These are phyloP conservation scores for Harringtonia aguacate DNA, from an alignment of 2,329 filamentous ascomycete genomes.

Conservation along the genomic window DNA sequence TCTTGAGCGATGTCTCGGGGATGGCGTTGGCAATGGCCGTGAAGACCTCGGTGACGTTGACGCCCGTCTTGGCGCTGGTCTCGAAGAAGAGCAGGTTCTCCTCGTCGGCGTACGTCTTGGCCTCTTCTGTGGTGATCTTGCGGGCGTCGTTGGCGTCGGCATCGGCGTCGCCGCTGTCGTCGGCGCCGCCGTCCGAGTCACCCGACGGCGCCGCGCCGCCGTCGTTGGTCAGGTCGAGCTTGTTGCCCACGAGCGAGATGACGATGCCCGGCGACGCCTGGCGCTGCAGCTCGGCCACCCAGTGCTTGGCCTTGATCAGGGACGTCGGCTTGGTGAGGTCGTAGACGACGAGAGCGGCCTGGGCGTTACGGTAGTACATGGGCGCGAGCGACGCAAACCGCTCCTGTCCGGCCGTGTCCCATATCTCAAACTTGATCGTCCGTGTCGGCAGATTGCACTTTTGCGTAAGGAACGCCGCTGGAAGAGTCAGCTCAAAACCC, in stretches of 20 bases:
- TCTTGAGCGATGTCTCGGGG: conserved; percentile 92
- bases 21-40: conserved; percentile 98
- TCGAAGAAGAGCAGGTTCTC: conserved; percentile 94
- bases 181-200: conserved; percentile 30
- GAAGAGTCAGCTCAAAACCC: conserved; percentile 4
- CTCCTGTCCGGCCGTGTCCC: conserved; percentile 97
- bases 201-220: conserved; percentile 36
- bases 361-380: conserved; percentile 99
- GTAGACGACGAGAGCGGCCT: conserved; percentile 95
- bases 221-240: conserved; percentile 75
- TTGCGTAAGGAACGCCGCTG: conserved; percentile 94
- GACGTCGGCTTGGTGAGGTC: conserved; percentile 95
- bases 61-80: conserved; percentile 92
- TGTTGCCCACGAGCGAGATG: conserved; percentile 94
- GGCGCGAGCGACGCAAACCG: conserved; percentile 92
- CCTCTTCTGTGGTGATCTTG: conserved; percentile 85
- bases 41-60: conserved; percentile 92
- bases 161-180: conserved; percentile 49
- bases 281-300: conserved; percentile 93
- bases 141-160: conserved; percentile 74
- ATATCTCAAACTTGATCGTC: conserved; percentile 92
- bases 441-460: conserved; percentile 93
- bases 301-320: conserved; percentile 94
- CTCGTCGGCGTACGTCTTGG: conserved; percentile 87
- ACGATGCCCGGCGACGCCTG: conserved; percentile 95